These are phyloP conservation scores for Populus hybrid DNA, from an alignment of 441 rosid genomes.

Conservation along the genomic window DNA sequence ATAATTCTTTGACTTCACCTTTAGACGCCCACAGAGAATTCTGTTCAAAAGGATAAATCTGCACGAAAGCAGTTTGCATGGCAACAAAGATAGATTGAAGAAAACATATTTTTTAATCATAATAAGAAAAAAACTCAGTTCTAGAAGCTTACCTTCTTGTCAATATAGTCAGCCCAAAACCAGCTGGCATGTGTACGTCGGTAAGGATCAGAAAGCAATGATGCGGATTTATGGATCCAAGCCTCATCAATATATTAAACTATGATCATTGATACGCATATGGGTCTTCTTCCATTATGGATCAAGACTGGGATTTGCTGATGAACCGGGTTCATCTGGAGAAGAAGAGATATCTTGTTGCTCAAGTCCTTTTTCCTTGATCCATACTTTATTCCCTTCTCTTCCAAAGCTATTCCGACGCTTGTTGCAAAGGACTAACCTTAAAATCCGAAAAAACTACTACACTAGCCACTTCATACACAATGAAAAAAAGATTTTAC, in stretches of 20 bases:
- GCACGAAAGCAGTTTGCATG: not conserved
- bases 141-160: not conserved
- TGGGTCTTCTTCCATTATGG: not conserved
- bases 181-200: not conserved
- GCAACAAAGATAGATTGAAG: not conserved
- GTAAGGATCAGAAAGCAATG: not conserved
- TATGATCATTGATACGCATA: conserved; percentile 2
- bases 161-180: conserved; percentile 2
- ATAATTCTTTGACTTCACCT: not conserved
- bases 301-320: conserved; percentile 6
- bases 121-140: not conserved
- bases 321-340: conserved; percentile 3
- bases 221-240: conserved; percentile 6
- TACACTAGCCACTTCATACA: not conserved
- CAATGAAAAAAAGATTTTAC: not conserved
- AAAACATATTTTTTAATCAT: not conserved
- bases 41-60: not conserved
- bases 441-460: not conserved
- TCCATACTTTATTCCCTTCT: conserved; percentile 15
- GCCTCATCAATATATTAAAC: conserved; percentile 13
- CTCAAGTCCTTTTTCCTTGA: conserved; percentile 4
- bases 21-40: not conserved
- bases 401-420: conserved; percentile 12
- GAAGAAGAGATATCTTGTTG: conserved; percentile 10
- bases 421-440: conserved; percentile 10